These are phyloP conservation scores for Ustilago nuda DNA, from an alignment of 1,284 basidiomycete genomes.

Conservation along the genomic window DNA sequence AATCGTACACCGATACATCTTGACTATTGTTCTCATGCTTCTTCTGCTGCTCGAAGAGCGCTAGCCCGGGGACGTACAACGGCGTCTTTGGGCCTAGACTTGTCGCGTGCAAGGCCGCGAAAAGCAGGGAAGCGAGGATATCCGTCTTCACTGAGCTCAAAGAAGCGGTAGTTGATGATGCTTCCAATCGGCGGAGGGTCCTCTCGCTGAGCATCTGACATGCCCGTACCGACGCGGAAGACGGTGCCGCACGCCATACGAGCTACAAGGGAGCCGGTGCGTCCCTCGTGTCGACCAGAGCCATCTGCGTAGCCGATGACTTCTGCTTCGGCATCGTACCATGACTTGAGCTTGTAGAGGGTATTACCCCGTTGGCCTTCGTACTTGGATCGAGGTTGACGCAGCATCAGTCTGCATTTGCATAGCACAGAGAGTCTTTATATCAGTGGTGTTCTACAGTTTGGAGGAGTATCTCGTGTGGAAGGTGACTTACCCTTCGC, in stretches of 20 bases:
- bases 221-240: slow-evolving; percentile 64
- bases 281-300: slow-evolving; percentile 74
- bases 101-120: slow-evolving; percentile 72
- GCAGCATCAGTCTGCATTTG: slow-evolving; percentile 73
- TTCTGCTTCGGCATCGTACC: slow-evolving; percentile 77
- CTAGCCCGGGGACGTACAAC: slow-evolving; percentile 38
- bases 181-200: slow-evolving; percentile 72
- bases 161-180: slow-evolving; percentile 76
- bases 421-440: background rate
- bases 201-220: slow-evolving; percentile 55
- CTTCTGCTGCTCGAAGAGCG: slow-evolving; percentile 16
- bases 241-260: slow-evolving; percentile 76
- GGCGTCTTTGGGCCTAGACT: slow-evolving; percentile 53
- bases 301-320: slow-evolving; percentile 76
- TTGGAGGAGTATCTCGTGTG: too few relatives aligned
- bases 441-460: background rate
- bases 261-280: slow-evolving; percentile 75
- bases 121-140: slow-evolving; percentile 75
- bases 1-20: background rate
- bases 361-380: slow-evolving; percentile 74
- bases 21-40: background rate
- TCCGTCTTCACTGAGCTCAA: slow-evolving; percentile 75
- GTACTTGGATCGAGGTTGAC: slow-evolving; percentile 74
- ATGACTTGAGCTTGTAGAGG: slow-evolving; percentile 78
- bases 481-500: slow-evolving; percentile 72